Evolutionary conservation across 2,329 filamentous ascomycete genomes (phyloP).

Genomic region (Samsoniella hepiali): DNA sequence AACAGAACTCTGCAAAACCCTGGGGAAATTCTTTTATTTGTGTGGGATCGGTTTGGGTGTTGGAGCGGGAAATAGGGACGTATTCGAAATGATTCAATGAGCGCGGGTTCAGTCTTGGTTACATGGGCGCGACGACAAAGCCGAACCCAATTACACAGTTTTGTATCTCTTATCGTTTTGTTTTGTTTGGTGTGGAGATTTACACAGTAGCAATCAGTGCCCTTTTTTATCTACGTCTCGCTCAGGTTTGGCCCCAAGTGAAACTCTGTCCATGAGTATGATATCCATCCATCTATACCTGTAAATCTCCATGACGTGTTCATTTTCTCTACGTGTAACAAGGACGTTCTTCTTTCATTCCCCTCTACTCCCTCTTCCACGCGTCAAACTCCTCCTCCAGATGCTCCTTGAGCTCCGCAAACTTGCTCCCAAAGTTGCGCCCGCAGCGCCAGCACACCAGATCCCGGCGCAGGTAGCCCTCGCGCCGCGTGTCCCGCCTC

Average conservation of each 20-base stretch:
- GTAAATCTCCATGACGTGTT: no score
- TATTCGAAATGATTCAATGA: slow-evolving; percentile 6
- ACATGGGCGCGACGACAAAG: neutral
- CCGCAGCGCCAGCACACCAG: slow-evolving; percentile 85
- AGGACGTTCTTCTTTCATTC: no score
- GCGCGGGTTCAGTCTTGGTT: neutral
- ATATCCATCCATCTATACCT: no score
- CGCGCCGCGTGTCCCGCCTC: slow-evolving; percentile 53
- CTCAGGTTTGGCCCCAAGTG: no score
- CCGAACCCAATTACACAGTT: neutral
- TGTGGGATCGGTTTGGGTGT: neutral
- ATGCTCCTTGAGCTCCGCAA: slow-evolving; percentile 72
- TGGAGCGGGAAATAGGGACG: neutral
- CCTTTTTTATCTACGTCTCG: no score
- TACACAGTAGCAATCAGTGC: no score
- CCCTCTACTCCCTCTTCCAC: slow-evolving; percentile 63
- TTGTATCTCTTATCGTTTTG: neutral
- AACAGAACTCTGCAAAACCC: neutral
- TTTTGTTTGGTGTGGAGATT: neutral
- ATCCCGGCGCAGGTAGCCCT: slow-evolving; percentile 60
- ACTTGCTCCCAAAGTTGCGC: slow-evolving; percentile 68
- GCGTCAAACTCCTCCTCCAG: slow-evolving; percentile 68
- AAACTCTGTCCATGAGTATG: no score
- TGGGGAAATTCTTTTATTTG: neutral
- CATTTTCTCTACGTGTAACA: no score